Base-by-base conservation (phyloP, 305 asterid genomes). In the Fraxinus baroniana region DNA sequence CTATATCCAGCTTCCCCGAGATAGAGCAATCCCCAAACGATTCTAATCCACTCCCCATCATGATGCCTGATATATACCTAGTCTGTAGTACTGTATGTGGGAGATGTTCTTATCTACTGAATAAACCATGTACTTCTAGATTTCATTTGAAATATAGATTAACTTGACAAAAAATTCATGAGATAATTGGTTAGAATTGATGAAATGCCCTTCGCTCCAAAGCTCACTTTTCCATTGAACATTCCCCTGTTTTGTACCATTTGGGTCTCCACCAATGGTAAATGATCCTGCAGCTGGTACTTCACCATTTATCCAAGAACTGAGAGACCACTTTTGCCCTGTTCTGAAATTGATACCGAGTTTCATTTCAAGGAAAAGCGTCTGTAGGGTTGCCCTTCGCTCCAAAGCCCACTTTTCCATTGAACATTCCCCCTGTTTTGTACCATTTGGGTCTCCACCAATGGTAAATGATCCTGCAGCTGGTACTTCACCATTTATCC, bases 311-410 rank as follows among this genome's bases (percentile, higher is more conserved):
- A 18, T 17, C 80, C 87, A 81, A 55, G 87, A 77, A 37, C 18
- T 78, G 77, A 81, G 87, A 41, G 84, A 80, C 84, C 80, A 84
- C 20, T 41, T n/a, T 52, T 77, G 82, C 30, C 80, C 73, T 8
- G 68, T 78, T 80, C 57, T 78, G 76, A 81, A 57, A 57, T 81
- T 81, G 30, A 52, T 44, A 1, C 84, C 62, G 2, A 84, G 76
- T 52, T 76, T 70, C 84, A 80, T 84, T 39, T 83, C 85, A 13
- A 74, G 83, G 17, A 79, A 39, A 52, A 79, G 80, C 33, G 39
- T 84, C 57, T 2, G 81, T 79, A 15, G 85, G 85, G 74, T 77
- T 3, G 1, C 13, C n/a, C 17, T 2, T 44, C 4, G 4, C 17
- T 44, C 17, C 17, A 44, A 44, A 44, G 52, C 52, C 52, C 17